These are phyloP conservation scores for Boeremia exigua DNA, from an alignment of 2,329 filamentous ascomycete species.

Conservation along the genomic window DNA sequence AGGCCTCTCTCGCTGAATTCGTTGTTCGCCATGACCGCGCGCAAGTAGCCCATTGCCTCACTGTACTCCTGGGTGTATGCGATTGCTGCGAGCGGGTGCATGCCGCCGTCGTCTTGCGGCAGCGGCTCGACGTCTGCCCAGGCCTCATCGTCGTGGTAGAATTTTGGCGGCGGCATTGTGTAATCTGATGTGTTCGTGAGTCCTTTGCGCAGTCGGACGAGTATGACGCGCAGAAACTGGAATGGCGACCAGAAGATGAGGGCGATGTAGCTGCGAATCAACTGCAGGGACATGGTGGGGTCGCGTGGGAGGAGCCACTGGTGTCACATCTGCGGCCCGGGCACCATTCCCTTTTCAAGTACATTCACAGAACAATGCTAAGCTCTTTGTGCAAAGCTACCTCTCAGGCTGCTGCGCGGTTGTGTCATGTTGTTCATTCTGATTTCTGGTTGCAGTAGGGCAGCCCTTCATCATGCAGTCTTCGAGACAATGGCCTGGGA, in stretches of 20 bases:
- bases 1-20: slow-evolving; percentile 83
- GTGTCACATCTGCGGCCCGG: slow-evolving; percentile 4
- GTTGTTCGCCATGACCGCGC: slow-evolving; percentile 88
- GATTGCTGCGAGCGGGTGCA: slow-evolving; percentile 84
- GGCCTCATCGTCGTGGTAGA: slow-evolving; percentile 70
- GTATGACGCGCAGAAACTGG: slow-evolving; percentile 7
- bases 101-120: slow-evolving; percentile 78
- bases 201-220: background rate
- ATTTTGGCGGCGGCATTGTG: slow-evolving; percentile 27
- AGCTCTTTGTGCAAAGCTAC: background rate
- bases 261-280: slow-evolving; percentile 17
- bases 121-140: slow-evolving; percentile 89
- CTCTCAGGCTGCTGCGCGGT: background rate
- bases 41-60: slow-evolving; percentile 91
- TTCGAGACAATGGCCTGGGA: background rate
- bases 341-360: slow-evolving; percentile 14
- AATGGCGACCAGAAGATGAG: slow-evolving; percentile 8
- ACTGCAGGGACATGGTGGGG: slow-evolving; percentile 19
- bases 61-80: slow-evolving; percentile 89
- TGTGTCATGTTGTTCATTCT: too few species aligned
- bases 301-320: slow-evolving; percentile 8
- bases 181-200: background rate
- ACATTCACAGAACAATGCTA: slow-evolving; percentile 16
- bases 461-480: background rate
- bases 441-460: background rate